Conservation (phyloP, 805 yeast genomes). For the Tetrapisispora arboricola region DNA sequence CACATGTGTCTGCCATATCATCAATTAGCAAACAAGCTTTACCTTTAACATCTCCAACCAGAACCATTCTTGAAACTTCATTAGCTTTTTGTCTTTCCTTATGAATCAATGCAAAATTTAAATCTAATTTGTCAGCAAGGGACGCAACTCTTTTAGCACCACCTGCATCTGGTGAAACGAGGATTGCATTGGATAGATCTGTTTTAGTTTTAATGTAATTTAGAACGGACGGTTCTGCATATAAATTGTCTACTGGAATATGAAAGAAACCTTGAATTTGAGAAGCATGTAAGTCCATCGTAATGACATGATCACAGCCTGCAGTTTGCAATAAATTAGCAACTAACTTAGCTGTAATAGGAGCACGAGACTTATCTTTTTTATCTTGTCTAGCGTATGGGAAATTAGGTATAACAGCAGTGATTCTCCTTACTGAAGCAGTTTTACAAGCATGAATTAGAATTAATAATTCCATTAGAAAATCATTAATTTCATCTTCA, state of each 20-base stretch:
- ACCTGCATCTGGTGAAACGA: constrained; percentile 83
- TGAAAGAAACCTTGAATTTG: constrained; percentile 82
- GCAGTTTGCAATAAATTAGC: constrained; percentile 77
- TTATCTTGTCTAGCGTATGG: constrained; percentile 87
- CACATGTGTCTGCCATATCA: constrained; percentile 89
- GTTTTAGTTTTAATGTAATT: constrained; percentile 59
- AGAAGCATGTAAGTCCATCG: constrained; percentile 83
- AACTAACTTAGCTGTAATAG: constrained; percentile 75
- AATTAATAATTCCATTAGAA: constrained; percentile 61
- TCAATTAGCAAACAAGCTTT: constrained; percentile 72
- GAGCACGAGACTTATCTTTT: constrained; percentile 77
- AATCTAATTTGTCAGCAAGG: constrained; percentile 66
- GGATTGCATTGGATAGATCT: constrained; percentile 51
- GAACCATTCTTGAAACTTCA: constrained; percentile 74
- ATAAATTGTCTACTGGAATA: constrained; percentile 74
- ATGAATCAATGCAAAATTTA: constrained; percentile 75
- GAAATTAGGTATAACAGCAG: constrained; percentile 74
- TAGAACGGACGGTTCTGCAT: constrained; percentile 76
- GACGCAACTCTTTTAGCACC: constrained; percentile 88
- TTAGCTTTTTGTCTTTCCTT: constrained; percentile 78
- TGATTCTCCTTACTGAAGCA: constrained; percentile 73
- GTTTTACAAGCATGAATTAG: constrained; percentile 77
- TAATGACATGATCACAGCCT: constrained; percentile 78
- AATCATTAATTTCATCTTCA: constrained; percentile 67
- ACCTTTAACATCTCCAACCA: constrained; percentile 74